Evolutionary conservation across 2,329 filamentous ascomycete species (phyloP).

Genomic region (Colletotrichum sp.): DNA sequence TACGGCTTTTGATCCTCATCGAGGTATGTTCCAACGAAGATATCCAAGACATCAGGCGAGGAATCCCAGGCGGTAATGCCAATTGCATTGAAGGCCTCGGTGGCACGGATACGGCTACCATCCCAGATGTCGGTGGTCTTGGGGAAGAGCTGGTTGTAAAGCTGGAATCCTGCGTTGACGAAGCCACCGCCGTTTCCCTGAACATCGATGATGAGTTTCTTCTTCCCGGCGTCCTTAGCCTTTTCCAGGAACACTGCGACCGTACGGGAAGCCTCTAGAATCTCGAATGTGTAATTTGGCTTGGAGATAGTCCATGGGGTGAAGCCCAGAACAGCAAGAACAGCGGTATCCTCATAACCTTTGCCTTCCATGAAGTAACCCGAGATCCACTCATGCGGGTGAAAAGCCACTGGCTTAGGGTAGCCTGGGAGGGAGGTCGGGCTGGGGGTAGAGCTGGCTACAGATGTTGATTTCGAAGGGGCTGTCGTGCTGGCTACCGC

Average conservation of each 20-base stretch:
- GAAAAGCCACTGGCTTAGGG: slow-evolving; percentile 27
- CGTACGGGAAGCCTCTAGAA: slow-evolving; percentile 22
- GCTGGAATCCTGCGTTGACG: slow-evolving; percentile 48
- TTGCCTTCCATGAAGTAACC: slow-evolving; percentile 33
- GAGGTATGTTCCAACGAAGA: slow-evolving; percentile 9
- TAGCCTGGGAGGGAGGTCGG: slow-evolving; percentile 24
- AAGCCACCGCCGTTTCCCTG: slow-evolving; percentile 65
- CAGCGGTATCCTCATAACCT: slow-evolving; percentile 30
- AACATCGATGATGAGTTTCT: slow-evolving; percentile 68
- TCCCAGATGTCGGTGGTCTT: slow-evolving; percentile 10
- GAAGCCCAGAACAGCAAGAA: slow-evolving; percentile 28
- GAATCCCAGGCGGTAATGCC: not conserved
- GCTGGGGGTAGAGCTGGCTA: not conserved
- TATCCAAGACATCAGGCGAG: not conserved
- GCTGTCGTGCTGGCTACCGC: not conserved
- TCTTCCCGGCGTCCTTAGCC: slow-evolving; percentile 53
- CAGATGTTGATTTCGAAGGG: not conserved
- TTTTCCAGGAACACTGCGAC: slow-evolving; percentile 48
- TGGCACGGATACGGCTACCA: slow-evolving; percentile 22
- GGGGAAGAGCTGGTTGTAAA: slow-evolving; percentile 50
- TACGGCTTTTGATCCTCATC: slow-evolving; percentile 38
- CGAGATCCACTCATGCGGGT: slow-evolving; percentile 25
- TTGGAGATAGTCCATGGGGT: not conserved
- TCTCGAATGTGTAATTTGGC: slow-evolving; percentile 3
- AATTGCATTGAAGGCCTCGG: slow-evolving; percentile 17